Conservation (phyloP, 345 rosid genomes). For the Rhodomyrtus tomentosa region DNA sequence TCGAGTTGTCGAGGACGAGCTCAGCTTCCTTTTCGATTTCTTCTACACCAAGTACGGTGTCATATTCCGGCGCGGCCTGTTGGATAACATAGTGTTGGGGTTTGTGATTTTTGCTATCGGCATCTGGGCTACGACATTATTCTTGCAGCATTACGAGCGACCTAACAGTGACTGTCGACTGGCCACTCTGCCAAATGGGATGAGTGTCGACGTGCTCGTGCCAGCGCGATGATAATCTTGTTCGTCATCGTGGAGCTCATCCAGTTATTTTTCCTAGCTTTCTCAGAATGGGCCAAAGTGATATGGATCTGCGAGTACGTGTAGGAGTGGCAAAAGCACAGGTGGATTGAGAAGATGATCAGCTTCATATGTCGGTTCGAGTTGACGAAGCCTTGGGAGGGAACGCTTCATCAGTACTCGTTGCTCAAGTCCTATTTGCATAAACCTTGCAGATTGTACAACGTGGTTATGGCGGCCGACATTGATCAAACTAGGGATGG, state of each 20-base stretch:
- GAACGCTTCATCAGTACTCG: not conserved
- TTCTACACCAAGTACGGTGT: not conserved
- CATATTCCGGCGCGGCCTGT: not conserved
- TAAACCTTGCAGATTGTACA: not conserved
- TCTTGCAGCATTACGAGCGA: not conserved
- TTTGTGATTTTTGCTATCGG: fast-evolving
- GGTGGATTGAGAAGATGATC: not conserved
- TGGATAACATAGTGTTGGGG: not conserved
- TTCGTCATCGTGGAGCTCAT: not conserved
- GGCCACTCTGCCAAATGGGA: not conserved
- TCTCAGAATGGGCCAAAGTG: not conserved
- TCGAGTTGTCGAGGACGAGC: not conserved
- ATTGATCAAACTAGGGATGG: not conserved
- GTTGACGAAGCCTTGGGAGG: not conserved
- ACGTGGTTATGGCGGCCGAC: not conserved
- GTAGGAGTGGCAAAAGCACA: no score
- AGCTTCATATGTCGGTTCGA: not conserved
- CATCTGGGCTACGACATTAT: not conserved
- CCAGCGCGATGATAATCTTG: not conserved
- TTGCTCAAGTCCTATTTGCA: not conserved
- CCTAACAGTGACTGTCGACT: no score
- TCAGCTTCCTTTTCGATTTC: not conserved
- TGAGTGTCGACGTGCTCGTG: not conserved
- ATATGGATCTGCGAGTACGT: not conserved
- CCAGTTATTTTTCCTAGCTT: not conserved